These are phyloP conservation scores for Rhodomyrtus tomentosa DNA, from an alignment of 345 rosid genomes.

Conservation along the genomic window DNA sequence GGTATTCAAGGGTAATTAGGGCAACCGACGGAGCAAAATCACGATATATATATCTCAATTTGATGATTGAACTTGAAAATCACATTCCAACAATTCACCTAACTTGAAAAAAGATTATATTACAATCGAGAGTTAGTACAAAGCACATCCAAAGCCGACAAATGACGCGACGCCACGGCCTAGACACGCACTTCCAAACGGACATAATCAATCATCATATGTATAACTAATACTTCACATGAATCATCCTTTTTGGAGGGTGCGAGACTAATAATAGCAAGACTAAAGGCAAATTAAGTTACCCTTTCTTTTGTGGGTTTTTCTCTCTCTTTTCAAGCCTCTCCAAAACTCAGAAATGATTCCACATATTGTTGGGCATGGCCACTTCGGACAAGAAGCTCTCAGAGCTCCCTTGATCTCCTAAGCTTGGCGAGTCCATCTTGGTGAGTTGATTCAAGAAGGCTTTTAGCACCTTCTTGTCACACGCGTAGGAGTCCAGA, in stretches of 20 bases:
- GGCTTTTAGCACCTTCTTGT: conserved; percentile 23
- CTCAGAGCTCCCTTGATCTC: conserved; percentile 14
- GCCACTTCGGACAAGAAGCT: conserved; percentile 13
- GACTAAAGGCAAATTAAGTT: neutral
- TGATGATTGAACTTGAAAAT: neutral
- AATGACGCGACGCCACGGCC: neutral
- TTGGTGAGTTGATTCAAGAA: conserved; percentile 25
- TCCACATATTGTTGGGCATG: conserved; percentile 2
- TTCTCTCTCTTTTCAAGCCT: neutral
- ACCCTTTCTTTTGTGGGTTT: neutral
- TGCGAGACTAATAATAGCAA: neutral
- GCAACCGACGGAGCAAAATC: neutral
- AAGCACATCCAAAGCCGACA: neutral
- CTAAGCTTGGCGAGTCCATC: conserved; percentile 29
- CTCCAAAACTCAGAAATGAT: neutral
- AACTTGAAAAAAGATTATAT: neutral
- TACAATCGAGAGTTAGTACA: neutral
- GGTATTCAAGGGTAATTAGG: neutral
- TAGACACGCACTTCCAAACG: neutral
- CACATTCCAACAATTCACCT: neutral
- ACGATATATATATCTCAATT: neutral
- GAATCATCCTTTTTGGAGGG: neutral
- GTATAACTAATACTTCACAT: neutral
- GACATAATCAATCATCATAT: neutral
- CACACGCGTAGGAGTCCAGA: conserved; percentile 17